Evolutionary conservation across 805 yeast species (phyloP), one percentile per base, ranked within the genome.

Genomic region (Starmerella bombi): DNA sequence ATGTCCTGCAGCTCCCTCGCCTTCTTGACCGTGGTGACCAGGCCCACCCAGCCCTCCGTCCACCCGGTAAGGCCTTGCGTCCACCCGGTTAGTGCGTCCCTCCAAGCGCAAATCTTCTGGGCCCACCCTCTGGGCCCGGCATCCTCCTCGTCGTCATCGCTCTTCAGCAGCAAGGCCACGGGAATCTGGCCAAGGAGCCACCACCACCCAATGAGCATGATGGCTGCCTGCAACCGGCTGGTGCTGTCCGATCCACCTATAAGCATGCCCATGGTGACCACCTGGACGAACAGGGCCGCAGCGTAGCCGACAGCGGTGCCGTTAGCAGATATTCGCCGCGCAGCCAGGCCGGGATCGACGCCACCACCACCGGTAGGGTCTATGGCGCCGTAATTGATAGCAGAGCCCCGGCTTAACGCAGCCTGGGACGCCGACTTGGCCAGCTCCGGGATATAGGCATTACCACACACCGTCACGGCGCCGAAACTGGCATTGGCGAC

Each of bases 391-490:
- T 40, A 45, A 7, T 49, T 45, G 23, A 50, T 53, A 10, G 30
- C 16, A 3, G 48, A 34, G 1, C 52, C 40, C 12, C 31, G 37
- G 22, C 42, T 42, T 31, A 37, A 25, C 17, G 19, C 21, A 5
- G 16, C 27, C 14, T 7, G 17, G 17, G 6, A 6, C 17, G 31
- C 31, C 14, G n/a, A 27, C 3, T 41, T 14, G 19, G 43, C 79
- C 28, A 80, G 58, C 1, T 71, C 64, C 0, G 91, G 85, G 32
- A 80, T 56, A 48, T 73, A 72, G 1, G 91, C 76, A 56, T 80
- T 81, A 5, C 85, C 86, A 49, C 85, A 78, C 9, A 80, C 88
- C 41, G 76, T 76, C 3, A 77, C 83, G 7, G 80, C 82, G 1
- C 93, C 93, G 58, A 72, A 80, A 18, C 80, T 71, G 14, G 78